Base-by-base conservation (phyloP, 1,139 yeast genomes). In the Yamadazyma pseudoaaseri region DNA sequence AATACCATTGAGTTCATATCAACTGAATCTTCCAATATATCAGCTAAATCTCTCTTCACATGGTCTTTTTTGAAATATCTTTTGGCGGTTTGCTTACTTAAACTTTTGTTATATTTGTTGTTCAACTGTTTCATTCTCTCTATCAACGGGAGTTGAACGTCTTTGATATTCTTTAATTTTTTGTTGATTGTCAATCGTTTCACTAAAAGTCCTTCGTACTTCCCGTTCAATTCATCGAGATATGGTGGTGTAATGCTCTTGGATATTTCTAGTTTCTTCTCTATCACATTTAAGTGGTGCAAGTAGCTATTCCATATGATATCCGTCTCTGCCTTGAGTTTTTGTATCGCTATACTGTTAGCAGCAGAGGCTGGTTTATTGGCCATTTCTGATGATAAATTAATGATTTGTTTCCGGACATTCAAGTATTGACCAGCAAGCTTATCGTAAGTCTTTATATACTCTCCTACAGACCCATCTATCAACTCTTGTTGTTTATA, bases 71-170 rank as follows among this genome's bases (percentile, higher is more conserved):
- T 15, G 6, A 15, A 16, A 26, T 21, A 41, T 20, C 41, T 35
- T 25, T 36, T 43, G 27, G 53, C 48, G 10, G 42, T 38, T 25
- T 37, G 37, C 13, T 44, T 44, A 16, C 35, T 47, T 14, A 54
- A 40, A 28, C 45, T 47, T 29, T 35, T 34, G 15, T 54, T 57
- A 41, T 63, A 67, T 20, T 49, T 51, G 21, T 38, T 41, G 3
- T 57, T 52, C 26, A 67, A 43, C 9, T 36, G 31, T 13, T 51
- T 52, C 59, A 68, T 64, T 31, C 63, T 52, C 20, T 63, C 65
- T 26, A 68, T 47, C 15, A 65, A 44, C 2, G 74, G 75, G 33
- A 62, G 52, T 37, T 67, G 66, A 3, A 58, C 52, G 9, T 54
- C 51, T 28, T 49, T 51, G 27, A 65, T 54, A 20, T 55, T 51